Conservation (phyloP, 306 rosid genomes). For the Dalbergia cochinchinensis region DNA sequence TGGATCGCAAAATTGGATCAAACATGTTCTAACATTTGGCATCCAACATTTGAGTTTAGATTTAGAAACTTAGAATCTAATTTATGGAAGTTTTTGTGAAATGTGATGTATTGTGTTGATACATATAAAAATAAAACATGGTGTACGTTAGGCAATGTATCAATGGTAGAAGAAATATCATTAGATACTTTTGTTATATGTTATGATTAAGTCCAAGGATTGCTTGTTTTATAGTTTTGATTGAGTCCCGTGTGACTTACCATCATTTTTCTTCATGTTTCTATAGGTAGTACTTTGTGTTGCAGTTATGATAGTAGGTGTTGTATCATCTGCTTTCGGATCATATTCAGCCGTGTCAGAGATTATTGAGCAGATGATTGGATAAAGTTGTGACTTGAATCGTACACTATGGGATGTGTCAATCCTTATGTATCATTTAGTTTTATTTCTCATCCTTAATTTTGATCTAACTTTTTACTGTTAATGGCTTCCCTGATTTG, state of each 20-base stretch:
- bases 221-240: conserved; percentile 3
- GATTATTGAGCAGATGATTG: conserved; percentile 58
- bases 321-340: conserved; percentile 60
- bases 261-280: neutral
- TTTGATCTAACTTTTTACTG: neutral
- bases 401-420: conserved; percentile 2
- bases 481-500: neutral
- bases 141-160: neutral
- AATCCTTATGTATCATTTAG: neutral
- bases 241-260: neutral
- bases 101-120: neutral
- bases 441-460: conserved; percentile 1
- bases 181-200: neutral
- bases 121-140: neutral
- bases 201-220: neutral
- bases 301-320: conserved; percentile 64
- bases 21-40: too few species aligned
- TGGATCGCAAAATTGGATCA: too few species aligned
- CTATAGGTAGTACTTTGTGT: conserved; percentile 66
- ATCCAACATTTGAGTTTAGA: too few species aligned
- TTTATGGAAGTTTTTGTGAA: neutral
- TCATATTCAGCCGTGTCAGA: conserved; percentile 68
- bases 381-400: conserved; percentile 45
- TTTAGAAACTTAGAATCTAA: neutral
- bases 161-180: neutral